Evolutionary conservation across 345 rosid genomes (phyloP).

Genomic region (Eucalyptus sideroxylon): DNA sequence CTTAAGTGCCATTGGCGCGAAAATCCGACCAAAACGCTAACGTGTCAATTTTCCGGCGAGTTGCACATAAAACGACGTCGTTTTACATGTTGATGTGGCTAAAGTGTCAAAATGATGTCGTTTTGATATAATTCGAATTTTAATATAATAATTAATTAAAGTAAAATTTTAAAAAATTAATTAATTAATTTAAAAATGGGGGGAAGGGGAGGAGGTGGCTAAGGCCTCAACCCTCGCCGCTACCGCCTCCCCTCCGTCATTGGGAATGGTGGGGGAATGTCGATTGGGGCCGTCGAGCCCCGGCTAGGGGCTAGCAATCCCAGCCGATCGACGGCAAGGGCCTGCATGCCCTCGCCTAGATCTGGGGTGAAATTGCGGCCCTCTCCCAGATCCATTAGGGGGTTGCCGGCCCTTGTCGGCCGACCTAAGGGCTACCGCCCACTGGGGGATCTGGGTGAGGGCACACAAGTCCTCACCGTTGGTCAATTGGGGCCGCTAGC

Average conservation of each 20-base stretch:
- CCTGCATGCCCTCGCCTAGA: fast-evolving
- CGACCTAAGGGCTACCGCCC: too few relatives aligned
- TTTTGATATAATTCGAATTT: too few relatives aligned
- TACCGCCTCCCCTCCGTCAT: fast-evolving
- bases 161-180: too few relatives aligned
- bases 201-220: fast-evolving
- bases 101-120: too few relatives aligned
- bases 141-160: too few relatives aligned
- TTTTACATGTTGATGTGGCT: too few relatives aligned
- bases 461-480: fast-evolving
- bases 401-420: too few relatives aligned
- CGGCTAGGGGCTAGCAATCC: too few relatives aligned
- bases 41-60: fast-evolving
- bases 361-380: fast-evolving
- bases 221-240: fast-evolving
- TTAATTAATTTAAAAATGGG: too few relatives aligned
- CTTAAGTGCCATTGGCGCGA: fast-evolving
- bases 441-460: fast-evolving
- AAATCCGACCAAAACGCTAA: fast-evolving
- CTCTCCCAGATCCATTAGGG: fast-evolving
- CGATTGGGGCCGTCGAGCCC: fast-evolving
- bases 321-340: fast-evolving
- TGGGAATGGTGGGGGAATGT: too few relatives aligned
- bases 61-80: fast-evolving
- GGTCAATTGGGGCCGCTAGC: fast-evolving